Evolutionary conservation across 1,139 yeast genomes (phyloP), one percentile per base, ranked within the genome.

Genomic region (Spathaspora sp.): DNA sequence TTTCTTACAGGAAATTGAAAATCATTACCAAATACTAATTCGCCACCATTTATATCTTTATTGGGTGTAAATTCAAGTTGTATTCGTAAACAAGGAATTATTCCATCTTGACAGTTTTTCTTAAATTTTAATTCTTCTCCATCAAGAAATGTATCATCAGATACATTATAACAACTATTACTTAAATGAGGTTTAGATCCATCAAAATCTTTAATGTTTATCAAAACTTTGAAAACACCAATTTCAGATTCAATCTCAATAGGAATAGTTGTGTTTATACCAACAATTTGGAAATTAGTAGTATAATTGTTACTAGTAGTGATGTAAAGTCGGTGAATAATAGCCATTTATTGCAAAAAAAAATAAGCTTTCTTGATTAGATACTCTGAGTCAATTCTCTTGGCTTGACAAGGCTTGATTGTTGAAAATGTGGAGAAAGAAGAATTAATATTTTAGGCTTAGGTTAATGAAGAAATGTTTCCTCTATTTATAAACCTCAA

Each of bases 11-110:
- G 84, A 27, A 71, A 64, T 18, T 74, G 80, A 60, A 84, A 83
- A 58, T 86, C 91, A 57, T 86, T 86, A 1, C 91, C 91, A 66
- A 82, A 85, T 11, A 81, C 54, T 44, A 85, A 64, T 13, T 75
- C 74, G 41, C 76, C 70, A 1, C 87, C 89, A 29, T 58, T 56
- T 16, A 82, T 70, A 29, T 71, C 67, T 15, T 51, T 48, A n/a
- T 65, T 67, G 5, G 81, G 81, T 11, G 58, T 64, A 49, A 74
- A 73, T 37, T 64, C 66, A 17, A 76, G 61, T 29, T 65, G 60
- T 29, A 74, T 57, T 23, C 74, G 57, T 27, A 74, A 56, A 47
- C 72, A 74, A 20, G 73, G 69, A 13, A 38, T 39, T 11, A 25
- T 36, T 5, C 45, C 45, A 11, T 44, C 51, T 24, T 43, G 40